A percentile compares a stretch with the other conserved stretches of the same genome.
These are phyloP conservation scores for Penicillium dipodomyicola DNA, from an alignment of 495 filamentous ascomycete species.

Conservation along the genomic window DNA sequence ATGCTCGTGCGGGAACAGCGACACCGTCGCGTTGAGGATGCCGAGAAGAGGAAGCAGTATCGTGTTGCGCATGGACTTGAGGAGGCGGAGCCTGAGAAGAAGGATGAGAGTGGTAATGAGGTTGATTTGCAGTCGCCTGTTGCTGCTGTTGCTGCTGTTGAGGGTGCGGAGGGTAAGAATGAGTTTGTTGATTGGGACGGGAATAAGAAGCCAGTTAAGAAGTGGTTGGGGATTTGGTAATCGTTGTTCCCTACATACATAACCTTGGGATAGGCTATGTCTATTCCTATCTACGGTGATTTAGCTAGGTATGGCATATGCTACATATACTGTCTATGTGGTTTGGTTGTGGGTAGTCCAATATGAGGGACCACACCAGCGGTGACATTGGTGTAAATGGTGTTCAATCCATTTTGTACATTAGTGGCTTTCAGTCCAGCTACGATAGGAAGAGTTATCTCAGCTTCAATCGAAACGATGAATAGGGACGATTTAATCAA, in stretches of 20 bases:
- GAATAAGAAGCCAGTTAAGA: conserved; percentile 54
- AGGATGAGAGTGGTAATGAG: conserved; percentile 9
- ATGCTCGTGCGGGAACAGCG: conserved; percentile 64
- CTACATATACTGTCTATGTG: neutral
- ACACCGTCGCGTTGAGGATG: conserved; percentile 67
- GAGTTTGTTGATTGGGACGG: conserved; percentile 45
- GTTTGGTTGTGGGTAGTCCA: neutral
- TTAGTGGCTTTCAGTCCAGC: conserved; percentile 1
- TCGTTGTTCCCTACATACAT: neutral
- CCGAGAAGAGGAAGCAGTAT: conserved; percentile 73
- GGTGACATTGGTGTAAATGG: neutral
- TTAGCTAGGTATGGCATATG: neutral
- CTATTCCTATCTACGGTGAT: neutral
- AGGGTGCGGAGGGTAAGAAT: conserved; percentile 11
- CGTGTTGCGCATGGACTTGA: conserved; percentile 79
- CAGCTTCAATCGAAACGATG: neutral
- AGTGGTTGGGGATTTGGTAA: conserved; percentile 64
- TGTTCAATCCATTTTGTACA: conserved; percentile 3
- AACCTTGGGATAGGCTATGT: neutral
- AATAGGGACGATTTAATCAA: neutral
- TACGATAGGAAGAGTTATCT: neutral
- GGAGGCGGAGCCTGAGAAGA: conserved; percentile 34
- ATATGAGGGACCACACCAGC: conserved; percentile 3
- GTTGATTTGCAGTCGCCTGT: conserved; percentile 35
- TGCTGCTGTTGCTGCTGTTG: conserved; percentile 33